A percentile compares a stretch with the other conserved stretches of the same genome.
Evolutionary conservation across 2,329 filamentous ascomycete species (phyloP).

Genomic region (Scedosporium aurantiacum): DNA sequence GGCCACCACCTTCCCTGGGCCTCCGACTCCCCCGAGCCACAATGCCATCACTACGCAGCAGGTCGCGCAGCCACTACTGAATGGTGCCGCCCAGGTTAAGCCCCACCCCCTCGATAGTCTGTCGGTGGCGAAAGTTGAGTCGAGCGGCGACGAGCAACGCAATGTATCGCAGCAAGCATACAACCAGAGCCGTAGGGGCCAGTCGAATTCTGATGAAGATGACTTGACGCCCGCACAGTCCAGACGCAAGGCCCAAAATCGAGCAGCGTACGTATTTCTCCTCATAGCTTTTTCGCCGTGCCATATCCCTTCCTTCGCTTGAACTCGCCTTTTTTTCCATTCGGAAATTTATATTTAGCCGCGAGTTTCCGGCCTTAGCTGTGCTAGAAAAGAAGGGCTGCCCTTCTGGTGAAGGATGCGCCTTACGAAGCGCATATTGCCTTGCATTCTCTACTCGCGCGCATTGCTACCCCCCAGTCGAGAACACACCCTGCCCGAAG

Average conservation of each 20-base stretch:
- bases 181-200: slow-evolving; percentile 12
- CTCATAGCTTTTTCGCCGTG: background rate
- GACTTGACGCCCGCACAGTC: slow-evolving; percentile 46
- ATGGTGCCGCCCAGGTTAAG: slow-evolving; percentile 15
- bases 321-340: background rate
- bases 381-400: too few relatives aligned
- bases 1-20: slow-evolving; percentile 28
- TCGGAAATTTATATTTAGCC: too few relatives aligned
- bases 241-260: slow-evolving; percentile 49
- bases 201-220: slow-evolving; percentile 42
- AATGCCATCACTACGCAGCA: slow-evolving; percentile 11
- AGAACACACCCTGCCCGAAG: background rate
- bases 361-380: too few relatives aligned
- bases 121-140: slow-evolving; percentile 24
- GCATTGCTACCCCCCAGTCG: too few relatives aligned
- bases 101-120: slow-evolving; percentile 11
- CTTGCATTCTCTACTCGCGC: too few relatives aligned
- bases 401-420: too few relatives aligned
- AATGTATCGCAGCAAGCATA: background rate
- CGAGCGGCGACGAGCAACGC: slow-evolving; percentile 20
- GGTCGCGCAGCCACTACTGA: slow-evolving; percentile 8
- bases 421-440: too few relatives aligned
- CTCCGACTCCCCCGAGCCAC: slow-evolving; percentile 41
- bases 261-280: slow-evolving; percentile 40
- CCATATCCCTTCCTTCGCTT: background rate